Conservation (phyloP, 2,329 filamentous ascomycete genomes). For the Tolypocladium tropicale region DNA sequence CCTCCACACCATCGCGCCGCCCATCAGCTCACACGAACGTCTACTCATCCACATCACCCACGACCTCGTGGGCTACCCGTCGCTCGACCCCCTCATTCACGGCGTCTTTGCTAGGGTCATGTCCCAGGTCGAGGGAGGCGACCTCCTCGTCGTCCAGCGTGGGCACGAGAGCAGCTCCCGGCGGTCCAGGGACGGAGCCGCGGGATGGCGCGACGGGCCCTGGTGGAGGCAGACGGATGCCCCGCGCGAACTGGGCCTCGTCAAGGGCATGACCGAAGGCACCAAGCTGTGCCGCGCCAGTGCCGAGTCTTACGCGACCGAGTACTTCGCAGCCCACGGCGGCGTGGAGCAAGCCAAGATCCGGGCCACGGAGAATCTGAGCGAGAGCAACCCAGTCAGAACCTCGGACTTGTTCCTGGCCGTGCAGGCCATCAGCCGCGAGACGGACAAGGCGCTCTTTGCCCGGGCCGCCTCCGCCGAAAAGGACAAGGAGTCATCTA, state of each 20-base stretch:
- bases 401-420: conserved; percentile 92
- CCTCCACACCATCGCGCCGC: conserved; percentile 87
- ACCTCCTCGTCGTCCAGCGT: conserved; percentile 86
- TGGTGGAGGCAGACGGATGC: conserved; percentile 77
- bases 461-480: conserved; percentile 40
- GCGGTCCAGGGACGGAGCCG: conserved; percentile 45
- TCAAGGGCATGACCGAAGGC: conserved; percentile 74
- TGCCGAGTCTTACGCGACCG: conserved; percentile 76
- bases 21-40: conserved; percentile 92
- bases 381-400: conserved; percentile 78
- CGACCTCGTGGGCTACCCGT: conserved; percentile 88
- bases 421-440: conserved; percentile 74
- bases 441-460: conserved; percentile 58
- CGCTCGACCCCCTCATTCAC: conserved; percentile 86
- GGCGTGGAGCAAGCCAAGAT: conserved; percentile 73
- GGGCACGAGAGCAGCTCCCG: conserved; percentile 74
- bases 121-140: conserved; percentile 97
- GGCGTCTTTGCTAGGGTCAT: conserved; percentile 89
- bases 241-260: conserved; percentile 66
- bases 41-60: conserved; percentile 96
- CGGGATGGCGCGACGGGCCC: conserved; percentile 84
- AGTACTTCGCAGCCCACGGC: conserved; percentile 71
- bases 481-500: conserved; percentile 44
- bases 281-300: conserved; percentile 85
- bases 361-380: conserved; percentile 67